Base-by-base conservation (phyloP, 306 rosid genomes). In the Cicer arietinum region DNA sequence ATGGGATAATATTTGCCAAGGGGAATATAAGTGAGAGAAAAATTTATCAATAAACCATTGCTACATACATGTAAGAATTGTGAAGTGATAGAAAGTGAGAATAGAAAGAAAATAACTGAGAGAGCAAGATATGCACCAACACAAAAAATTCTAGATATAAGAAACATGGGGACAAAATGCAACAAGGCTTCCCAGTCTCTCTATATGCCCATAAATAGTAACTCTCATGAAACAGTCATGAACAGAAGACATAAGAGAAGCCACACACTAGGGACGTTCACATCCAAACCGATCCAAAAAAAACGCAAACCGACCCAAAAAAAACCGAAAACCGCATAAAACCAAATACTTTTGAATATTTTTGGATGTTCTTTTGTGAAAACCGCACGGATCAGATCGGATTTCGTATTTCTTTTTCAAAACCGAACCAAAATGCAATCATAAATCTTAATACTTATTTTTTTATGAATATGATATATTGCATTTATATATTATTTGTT, bases 191-290 rank as follows among this genome's bases (percentile, higher is more conserved):
- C n/a, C 56, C 20, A 50, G 51, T 48, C 20, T 47, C 40, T 65
- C 71, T 50, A 25, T 47, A 74, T 52, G 58, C 61, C 54, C 60
- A 69, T 11, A 69, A 12, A 47, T 10, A 58, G 44, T 7, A 57
- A 54, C 47, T 44, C 68, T 54, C 37, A 41, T 53, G 72, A 53
- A 66, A 68, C 60, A 81, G 30, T 44, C 68, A 53, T 45, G 48
- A 53, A 47, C 60, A 69, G 40, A 80, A 64, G 41, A 62, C 77
- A 20, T 43, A 25, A 59, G 47, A 46, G 59, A 73, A 73, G 37
- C 58, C 37, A 30, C 37, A 4, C 37, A 30, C 5, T 30, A 30
- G 37, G 37, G 37, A 30, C 37, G 5, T 0, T 30, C 37, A 30
- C 37, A 30, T 30, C 37, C 37, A 30, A 30, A 30, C 37, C 5